Evolutionary conservation across 176 grass and related monocot genomes (phyloP), one percentile per base, ranked within the genome.

Genomic region (Bothriochloa decipiens): DNA sequence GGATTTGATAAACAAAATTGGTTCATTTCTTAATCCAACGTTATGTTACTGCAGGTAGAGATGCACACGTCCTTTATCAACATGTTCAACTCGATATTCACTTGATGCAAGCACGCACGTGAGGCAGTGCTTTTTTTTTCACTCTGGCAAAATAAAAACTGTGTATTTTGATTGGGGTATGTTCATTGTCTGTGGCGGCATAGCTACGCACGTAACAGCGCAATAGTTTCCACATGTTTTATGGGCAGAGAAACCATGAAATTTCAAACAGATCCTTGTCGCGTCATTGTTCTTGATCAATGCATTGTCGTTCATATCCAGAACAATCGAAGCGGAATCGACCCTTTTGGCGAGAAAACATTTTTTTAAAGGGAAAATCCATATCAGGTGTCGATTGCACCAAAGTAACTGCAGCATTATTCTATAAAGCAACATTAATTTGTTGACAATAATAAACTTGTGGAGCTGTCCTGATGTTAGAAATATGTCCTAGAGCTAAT

Each of bases 371-470:
- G 2, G 2, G 1, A n/a, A 72, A 62, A 46, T 0, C 3, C 11
- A 8, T 8, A 66, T 28, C 32, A 65, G 4, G 36, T 40, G 4
- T 74, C 12, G 43, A 75, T 74, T 66, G 33, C 42, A 4, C n/a
- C 63, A 43, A 74, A 81, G 58, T 81, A 57, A 68, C 42, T 67
- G 40, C 18, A 10, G 42, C 77, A 74, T 58, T 65, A n/a, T 53
- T 11, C 18, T 55, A 12, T 52, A 74, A 57, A 86, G 68, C 68
- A 78, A 29, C 35, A 11, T 69, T 32, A 32, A 32, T 32, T 53
- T 86, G 46, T 67, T 57, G 45, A 68, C 33, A 81, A 74, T 35
- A 68, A 67, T 86, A 72, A 74, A 74, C 76, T 65, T 64, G 55
- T 67, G 77, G 37, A 78, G 18, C 25, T 86, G 60, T 86, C 69